Conservation (phyloP, 441 rosid genomes). For the Oxalis stricta region DNA sequence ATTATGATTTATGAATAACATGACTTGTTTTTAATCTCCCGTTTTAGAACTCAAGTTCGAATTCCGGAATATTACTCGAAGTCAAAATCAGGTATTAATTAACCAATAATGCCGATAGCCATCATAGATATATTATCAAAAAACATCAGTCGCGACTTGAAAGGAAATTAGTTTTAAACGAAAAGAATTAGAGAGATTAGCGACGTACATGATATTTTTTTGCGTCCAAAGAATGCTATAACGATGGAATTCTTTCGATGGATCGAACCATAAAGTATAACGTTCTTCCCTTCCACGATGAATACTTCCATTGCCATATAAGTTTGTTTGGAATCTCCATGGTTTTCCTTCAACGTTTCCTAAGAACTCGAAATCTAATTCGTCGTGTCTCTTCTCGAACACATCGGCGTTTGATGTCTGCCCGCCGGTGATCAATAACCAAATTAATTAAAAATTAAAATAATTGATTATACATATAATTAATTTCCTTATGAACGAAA, state of each 20-base stretch:
- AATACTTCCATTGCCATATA: slow-evolving; percentile 86
- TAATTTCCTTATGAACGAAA: not conserved
- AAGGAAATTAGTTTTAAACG: too few relatives aligned
- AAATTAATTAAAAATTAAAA: too few relatives aligned
- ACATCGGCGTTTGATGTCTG: slow-evolving; percentile 84
- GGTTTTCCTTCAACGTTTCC: slow-evolving; percentile 70
- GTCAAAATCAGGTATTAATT: too few relatives aligned
- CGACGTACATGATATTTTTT: slow-evolving; percentile 46
- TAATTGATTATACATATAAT: too few relatives aligned
- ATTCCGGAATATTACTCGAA: too few relatives aligned
- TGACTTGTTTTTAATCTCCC: too few relatives aligned
- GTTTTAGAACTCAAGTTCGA: too few relatives aligned
- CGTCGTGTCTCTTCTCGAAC: slow-evolving; percentile 77
- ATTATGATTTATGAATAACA: too few relatives aligned
- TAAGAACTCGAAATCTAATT: slow-evolving; percentile 80
- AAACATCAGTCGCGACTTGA: too few relatives aligned
- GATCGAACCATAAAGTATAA: slow-evolving; percentile 88
- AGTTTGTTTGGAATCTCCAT: slow-evolving; percentile 88
- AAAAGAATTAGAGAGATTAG: too few relatives aligned
- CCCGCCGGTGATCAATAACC: not conserved
- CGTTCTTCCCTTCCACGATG: slow-evolving; percentile 78
- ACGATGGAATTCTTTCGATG: slow-evolving; percentile 62
- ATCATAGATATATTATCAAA: too few relatives aligned
- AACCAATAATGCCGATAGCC: too few relatives aligned
- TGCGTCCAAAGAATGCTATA: slow-evolving; percentile 86